Evolutionary conservation across 1,284 basidiomycete species (phyloP), one percentile per base, ranked within the genome.

Genomic region (Cystobasidium pallidum): DNA sequence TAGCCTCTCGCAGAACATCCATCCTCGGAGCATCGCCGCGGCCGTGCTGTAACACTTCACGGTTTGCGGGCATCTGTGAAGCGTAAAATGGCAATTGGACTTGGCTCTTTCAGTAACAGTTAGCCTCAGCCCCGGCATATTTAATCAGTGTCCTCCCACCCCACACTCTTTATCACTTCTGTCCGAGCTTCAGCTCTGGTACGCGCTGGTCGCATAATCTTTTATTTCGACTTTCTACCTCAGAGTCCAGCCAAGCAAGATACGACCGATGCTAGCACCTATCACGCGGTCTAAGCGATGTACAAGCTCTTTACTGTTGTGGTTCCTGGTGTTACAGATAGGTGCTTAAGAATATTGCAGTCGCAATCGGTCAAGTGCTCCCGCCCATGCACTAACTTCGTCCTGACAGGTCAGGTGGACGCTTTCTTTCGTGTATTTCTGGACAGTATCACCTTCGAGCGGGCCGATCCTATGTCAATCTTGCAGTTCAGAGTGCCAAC

Each of bases 401-500:
- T 1, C 62, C 10, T 51, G 36, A 21, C 45, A 64, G 62, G 45
- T 41, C 34, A 30, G 7, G 47, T n/a, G 24, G 17, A 21, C 45
- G 62, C 62, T 34, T 64, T 64, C 24, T 64, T 64, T 24, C 62
- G 62, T 32, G 21, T 64, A 30, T 28, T 24, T 21, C 11, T 36
- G 30, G 62, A 64, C 47, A 32, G n/a, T 17, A 47, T 64, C 13
- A 34, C 45, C 21, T 28, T 51, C 45, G 62, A 64, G 30, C 43
- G 43, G 4, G 62, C 30, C 4, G 62, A 64, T 51, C 62, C 62
- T 8, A 64, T 64, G 62, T 34, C 49, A 34, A 39, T 62, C 19
- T 57, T 4, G 21, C 3, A 8, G 15, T 11, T 34, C 17, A 8
- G 39, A 26, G 30, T 19, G 30, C 32, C 21, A 7, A 13, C 39